Evolutionary conservation across 805 yeast genomes (phyloP).

Genomic region (Monosporozyma aquatica): DNA sequence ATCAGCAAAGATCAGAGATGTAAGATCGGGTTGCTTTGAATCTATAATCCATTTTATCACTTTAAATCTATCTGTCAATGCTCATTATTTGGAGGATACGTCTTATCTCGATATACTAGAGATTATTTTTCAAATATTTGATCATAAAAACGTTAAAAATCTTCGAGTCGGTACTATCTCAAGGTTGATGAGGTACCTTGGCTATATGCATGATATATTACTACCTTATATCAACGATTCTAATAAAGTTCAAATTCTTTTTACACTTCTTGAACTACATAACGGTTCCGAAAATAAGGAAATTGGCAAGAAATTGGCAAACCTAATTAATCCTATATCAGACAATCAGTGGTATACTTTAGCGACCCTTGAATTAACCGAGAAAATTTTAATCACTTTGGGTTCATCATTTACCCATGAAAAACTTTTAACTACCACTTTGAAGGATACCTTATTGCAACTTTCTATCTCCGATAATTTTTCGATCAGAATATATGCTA

Average conservation of each 20-base stretch:
- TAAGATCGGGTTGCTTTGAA: conserved; percentile 30
- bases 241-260: conserved; percentile 27
- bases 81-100: conserved; percentile 19
- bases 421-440: conserved; percentile 20
- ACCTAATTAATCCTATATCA: neutral
- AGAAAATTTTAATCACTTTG: conserved; percentile 14
- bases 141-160: conserved; percentile 16
- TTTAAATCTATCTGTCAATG: conserved; percentile 22
- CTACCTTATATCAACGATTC: conserved; percentile 29
- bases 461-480: conserved; percentile 34
- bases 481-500: conserved; percentile 35
- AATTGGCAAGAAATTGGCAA: conserved; percentile 1
- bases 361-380: conserved; percentile 18
- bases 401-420: conserved; percentile 27
- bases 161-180: conserved; percentile 14
- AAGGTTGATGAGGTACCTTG: conserved; percentile 20
- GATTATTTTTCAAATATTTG: conserved; percentile 22
- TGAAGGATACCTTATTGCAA: conserved; percentile 31
- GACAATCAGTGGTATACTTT: conserved; percentile 18
- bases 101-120: conserved; percentile 23
- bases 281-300: neutral
- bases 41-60: conserved; percentile 31
- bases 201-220: conserved; percentile 17
- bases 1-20: conserved; percentile 16
- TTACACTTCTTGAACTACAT: conserved; percentile 8